Percentiles rank a stretch among this genome's conserved stretches.
These are phyloP conservation scores for Salix exigua DNA, from an alignment of 345 rosid genomes.

Conservation along the genomic window DNA sequence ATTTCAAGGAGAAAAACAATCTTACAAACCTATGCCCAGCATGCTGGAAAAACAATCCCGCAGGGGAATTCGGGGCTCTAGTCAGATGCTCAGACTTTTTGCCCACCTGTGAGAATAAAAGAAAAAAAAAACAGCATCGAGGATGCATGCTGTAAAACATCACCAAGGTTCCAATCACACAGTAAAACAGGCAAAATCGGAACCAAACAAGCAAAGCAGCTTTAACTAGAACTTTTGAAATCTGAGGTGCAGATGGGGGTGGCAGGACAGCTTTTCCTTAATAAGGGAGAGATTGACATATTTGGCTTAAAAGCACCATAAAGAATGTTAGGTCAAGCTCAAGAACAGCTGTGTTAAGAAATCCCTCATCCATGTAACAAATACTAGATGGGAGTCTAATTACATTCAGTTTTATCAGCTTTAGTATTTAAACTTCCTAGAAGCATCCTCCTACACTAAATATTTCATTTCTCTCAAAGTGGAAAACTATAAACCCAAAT, in stretches of 20 bases:
- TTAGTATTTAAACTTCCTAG: neutral
- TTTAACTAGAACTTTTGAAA: neutral
- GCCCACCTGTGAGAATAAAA: conserved; percentile 18
- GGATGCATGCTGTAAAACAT: neutral
- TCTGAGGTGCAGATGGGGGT: neutral
- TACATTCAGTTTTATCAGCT: neutral
- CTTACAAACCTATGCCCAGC: conserved; percentile 32
- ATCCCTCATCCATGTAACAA: neutral
- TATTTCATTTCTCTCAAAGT: neutral
- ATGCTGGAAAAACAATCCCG: conserved; percentile 36
- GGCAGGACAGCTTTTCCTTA: neutral
- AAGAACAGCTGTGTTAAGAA: neutral
- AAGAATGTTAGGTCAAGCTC: neutral
- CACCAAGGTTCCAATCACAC: neutral
- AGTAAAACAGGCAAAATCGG: neutral
- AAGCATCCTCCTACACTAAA: neutral
- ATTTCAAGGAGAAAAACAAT: neutral
- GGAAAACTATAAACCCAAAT: neutral
- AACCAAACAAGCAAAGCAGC: neutral
- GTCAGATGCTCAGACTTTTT: conserved; percentile 21
- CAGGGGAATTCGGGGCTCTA: conserved; percentile 19
- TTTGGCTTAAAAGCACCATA: neutral
- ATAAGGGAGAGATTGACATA: neutral
- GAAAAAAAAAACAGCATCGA: neutral
- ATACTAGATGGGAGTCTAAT: neutral